Percentiles rank a stretch among this genome's conserved stretches.
Evolutionary conservation across 1,284 basidiomycete species (phyloP).

Genomic region (Ustilago cynodontis): DNA sequence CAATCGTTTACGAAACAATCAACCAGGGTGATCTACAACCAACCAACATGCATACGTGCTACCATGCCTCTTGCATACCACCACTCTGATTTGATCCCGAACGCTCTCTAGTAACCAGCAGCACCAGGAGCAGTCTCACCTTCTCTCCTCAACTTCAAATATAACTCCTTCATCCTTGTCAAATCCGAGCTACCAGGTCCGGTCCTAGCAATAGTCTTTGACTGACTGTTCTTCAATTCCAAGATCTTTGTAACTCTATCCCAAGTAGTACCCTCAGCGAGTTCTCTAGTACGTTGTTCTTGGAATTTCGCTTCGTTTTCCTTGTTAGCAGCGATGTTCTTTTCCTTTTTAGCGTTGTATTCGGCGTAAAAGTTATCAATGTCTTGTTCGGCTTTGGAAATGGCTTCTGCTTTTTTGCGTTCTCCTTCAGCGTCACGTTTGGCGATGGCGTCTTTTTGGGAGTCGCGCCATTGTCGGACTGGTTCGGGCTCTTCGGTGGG

Average conservation of each 20-base stretch:
- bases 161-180: constrained; percentile 81
- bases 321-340: constrained; percentile 94
- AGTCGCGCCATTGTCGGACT: constrained; percentile 81
- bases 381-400: constrained; percentile 87
- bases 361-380: constrained; percentile 97
- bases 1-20: neutral
- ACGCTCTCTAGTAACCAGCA: constrained; percentile 60
- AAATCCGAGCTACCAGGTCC: constrained; percentile 91
- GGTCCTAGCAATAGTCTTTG: constrained; percentile 90
- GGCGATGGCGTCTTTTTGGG: constrained; percentile 87
- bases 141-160: constrained; percentile 62
- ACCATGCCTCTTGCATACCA: neutral
- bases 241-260: constrained; percentile 88
- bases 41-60: neutral
- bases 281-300: constrained; percentile 78
- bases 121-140: constrained; percentile 67
- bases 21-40: neutral
- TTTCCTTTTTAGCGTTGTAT: constrained; percentile 91
- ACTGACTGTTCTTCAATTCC: constrained; percentile 92
- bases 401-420: constrained; percentile 84
- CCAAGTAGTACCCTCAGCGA: constrained; percentile 95
- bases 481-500: constrained; percentile 62
- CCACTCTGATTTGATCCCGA: no score
- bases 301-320: constrained; percentile 88
- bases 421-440: constrained; percentile 83